Conservation (phyloP, 176 grass and related monocot species). For the Oryza officinalis region DNA sequence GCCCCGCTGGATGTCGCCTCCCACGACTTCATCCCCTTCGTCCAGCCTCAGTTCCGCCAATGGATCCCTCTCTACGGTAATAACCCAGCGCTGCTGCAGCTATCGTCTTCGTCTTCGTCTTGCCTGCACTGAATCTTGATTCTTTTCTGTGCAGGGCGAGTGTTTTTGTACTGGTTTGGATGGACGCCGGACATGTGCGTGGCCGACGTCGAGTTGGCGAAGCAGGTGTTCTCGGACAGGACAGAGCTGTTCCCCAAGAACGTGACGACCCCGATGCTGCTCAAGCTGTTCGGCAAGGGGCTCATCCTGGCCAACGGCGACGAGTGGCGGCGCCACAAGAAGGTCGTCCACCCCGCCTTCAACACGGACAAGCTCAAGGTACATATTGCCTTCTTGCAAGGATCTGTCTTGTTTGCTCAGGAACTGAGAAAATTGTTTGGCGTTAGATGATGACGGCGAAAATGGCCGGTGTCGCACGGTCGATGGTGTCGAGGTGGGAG, state of each 20-base stretch:
- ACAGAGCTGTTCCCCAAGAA: constrained; percentile 49
- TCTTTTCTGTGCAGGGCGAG: constrained; percentile 28
- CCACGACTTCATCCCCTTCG: constrained; percentile 54
- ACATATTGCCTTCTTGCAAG: background rate
- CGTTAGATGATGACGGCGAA: constrained; percentile 48
- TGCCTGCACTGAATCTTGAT: background rate
- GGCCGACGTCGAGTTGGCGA: constrained; percentile 45
- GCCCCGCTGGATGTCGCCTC: constrained; percentile 37
- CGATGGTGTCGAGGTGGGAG: constrained; percentile 56
- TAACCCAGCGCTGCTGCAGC: too few relatives aligned
- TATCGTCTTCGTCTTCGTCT: background rate
- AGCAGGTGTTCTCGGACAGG: constrained; percentile 56
- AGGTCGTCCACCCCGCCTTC: constrained; percentile 65
- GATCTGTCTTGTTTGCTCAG: too few relatives aligned
- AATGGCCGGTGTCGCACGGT: constrained; percentile 41
- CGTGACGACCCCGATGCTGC: background rate
- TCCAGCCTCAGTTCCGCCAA: constrained; percentile 42
- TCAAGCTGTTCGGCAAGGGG: constrained; percentile 50
- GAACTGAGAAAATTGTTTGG: too few relatives aligned
- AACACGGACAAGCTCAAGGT: constrained; percentile 74
- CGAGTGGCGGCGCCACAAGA: constrained; percentile 60
- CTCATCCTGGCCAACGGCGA: constrained; percentile 42
- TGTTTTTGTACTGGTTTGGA: constrained; percentile 62
- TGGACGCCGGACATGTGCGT: constrained; percentile 44
- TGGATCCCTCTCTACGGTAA: constrained; percentile 60